Base-by-base conservation (phyloP, 1,139 yeast genomes). In the Pichia sp. region DNA sequence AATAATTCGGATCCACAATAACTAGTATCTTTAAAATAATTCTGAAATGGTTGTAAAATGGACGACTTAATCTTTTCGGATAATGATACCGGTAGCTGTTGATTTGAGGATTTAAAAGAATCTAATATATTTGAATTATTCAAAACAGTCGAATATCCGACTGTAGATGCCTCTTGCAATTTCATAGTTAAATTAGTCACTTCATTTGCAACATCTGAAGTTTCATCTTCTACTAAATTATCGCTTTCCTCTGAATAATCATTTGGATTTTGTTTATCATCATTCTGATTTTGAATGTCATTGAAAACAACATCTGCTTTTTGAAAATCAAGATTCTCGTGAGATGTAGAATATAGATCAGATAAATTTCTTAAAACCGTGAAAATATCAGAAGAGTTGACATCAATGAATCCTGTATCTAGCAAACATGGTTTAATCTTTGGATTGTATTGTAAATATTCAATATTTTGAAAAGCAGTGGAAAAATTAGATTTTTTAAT, bases 381-480 rank as follows among this genome's bases (percentile, higher is more conserved):
- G 24, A 32, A 23, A 10, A 24, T 23, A 35, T 30, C 30, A n/a
- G 7, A 11, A 11, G n/a, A 8, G 11, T 32, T 6, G 2, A 27
- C 6, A 36, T 23, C 22, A 11, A 29, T 24, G 8, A 32, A 4
- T 10, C 23, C 12, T 6, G 16, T 33, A n/a, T 36, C 24, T 10
- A 37, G 4, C 20, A 36, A 22, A 26, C 16, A 22, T 6, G 12
- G 23, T 22, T 6, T 11, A 11, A 24, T 4, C n/a, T n/a, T 20
- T n/a, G 57, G 55, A 4, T 4, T 7, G 33, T 37, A 35, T n/a
- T 43, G 50, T n/a, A 54, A 33, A 4, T 16, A 5, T 5, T 51
- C 52, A n/a, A 60, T 36, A 37, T 48, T 48, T 34, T 54, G 51
- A 35, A 57, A 60, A 12, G 55, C 41, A 3, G 63, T 54, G 11